phyloP scores from a whole-genome alignment of 169 alveolate species.

The Prorocentrum cordatum region DNA sequence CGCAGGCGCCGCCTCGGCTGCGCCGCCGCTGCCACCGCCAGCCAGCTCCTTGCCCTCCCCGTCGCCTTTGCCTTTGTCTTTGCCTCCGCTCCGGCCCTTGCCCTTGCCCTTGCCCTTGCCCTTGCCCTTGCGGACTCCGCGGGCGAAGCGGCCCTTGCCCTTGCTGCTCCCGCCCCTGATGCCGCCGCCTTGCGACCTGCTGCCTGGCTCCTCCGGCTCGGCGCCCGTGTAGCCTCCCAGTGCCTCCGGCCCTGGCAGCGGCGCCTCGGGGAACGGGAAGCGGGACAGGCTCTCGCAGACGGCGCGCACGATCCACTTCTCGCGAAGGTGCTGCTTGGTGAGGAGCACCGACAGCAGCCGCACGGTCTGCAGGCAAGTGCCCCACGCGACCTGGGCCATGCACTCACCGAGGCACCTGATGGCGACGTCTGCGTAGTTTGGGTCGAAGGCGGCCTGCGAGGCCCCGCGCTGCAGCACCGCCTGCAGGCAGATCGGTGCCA shows the following conservation, averaged over 20 bases:
- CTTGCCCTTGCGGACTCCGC: neutral
- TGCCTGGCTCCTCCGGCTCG: too few species aligned
- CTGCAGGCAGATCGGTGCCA: constrained; percentile 8
- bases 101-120: constrained; percentile 15
- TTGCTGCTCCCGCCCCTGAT: constrained; percentile 4
- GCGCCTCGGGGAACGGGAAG: constrained; percentile 9
- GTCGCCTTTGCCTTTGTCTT: too few species aligned
- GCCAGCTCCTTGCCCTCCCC: too few species aligned
- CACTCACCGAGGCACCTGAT: constrained; percentile 17
- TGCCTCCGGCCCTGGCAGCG: constrained; percentile 6
- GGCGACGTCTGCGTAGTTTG: constrained; percentile 29
- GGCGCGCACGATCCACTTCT: constrained; percentile 35
- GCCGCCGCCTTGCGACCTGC: too few species aligned
- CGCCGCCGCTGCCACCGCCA: too few species aligned
- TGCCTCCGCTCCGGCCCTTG: neutral
- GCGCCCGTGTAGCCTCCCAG: neutral
- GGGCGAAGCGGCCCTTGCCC: neutral
- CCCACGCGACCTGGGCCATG: neutral
- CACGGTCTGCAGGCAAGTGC: constrained; percentile 1
- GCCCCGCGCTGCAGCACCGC: constrained; percentile 19
- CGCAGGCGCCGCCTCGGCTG: too few species aligned
- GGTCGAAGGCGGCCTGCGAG: constrained; percentile 7
- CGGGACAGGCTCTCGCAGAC: constrained; percentile 35
- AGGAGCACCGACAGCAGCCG: constrained; percentile 16
- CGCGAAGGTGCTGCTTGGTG: constrained; percentile 17